A percentile compares a stretch with the other conserved stretches of the same genome.
phyloP scores from a whole-genome alignment of 176 grass and related monocot species.

The Themeda triandra region DNA sequence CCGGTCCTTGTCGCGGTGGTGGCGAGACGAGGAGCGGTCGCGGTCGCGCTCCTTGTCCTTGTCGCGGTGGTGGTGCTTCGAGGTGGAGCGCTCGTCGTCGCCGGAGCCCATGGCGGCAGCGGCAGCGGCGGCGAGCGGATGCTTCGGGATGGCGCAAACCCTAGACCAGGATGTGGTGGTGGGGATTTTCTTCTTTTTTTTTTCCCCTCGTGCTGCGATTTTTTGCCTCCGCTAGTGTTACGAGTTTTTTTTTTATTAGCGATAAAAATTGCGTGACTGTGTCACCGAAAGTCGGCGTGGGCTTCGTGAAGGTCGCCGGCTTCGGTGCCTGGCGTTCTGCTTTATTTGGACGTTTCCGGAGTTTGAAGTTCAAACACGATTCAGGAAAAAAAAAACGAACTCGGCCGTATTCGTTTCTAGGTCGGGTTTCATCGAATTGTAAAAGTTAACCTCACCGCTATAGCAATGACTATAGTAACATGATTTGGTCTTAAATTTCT shows the following conservation, averaged over 20 bases:
- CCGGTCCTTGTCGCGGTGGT: constrained; percentile 27
- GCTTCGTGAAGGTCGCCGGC: neutral
- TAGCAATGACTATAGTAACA: no score
- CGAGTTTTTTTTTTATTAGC: neutral
- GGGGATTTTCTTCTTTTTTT: neutral
- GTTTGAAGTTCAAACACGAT: no score
- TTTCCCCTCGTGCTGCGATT: neutral
- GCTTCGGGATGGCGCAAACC: constrained; percentile 24
- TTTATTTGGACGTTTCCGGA: no score
- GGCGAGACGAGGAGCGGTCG: constrained; percentile 15
- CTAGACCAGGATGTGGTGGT: constrained; percentile 19
- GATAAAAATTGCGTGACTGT: neutral
- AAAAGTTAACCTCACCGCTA: no score
- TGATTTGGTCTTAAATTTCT: no score
- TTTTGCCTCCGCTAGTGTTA: neutral
- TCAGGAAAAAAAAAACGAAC: no score
- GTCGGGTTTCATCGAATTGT: no score
- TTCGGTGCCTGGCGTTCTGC: no score
- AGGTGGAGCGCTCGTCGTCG: constrained; percentile 34
- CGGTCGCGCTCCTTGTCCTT: constrained; percentile 39
- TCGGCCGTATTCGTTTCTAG: no score
- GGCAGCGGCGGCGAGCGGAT: neutral
- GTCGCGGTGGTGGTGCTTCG: constrained; percentile 42
- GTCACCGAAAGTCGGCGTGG: neutral
- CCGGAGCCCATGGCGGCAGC: constrained; percentile 32